A percentile compares a stretch with the other conserved stretches of the same genome.
These are phyloP conservation scores for Lecanicillium sp. DNA, from an alignment of 2,329 filamentous ascomycete species.

Conservation along the genomic window DNA sequence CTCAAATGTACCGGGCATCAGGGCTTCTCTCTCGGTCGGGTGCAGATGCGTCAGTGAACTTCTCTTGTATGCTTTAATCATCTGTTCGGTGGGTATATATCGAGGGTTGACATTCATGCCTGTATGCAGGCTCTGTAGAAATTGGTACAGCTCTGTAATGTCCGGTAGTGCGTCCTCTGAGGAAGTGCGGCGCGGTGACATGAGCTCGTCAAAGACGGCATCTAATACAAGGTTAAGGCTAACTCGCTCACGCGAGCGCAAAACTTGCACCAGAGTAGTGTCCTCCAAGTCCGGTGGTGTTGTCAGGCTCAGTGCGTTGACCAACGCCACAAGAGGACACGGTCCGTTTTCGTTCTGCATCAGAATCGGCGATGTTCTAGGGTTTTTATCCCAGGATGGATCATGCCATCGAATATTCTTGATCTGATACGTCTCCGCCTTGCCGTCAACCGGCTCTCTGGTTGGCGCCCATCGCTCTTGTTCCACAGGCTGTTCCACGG, in stretches of 20 bases:
- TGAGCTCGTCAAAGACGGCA: constrained; percentile 87
- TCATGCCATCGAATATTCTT: constrained; percentile 88
- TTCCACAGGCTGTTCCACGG: constrained; percentile 16
- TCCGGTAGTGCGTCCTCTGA: constrained; percentile 65
- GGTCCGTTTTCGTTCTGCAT: constrained; percentile 93
- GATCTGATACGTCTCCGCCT: constrained; percentile 79
- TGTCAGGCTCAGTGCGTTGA: constrained; percentile 84
- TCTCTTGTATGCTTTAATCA: constrained; percentile 38
- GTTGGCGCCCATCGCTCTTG: constrained; percentile 29
- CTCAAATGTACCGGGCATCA: constrained; percentile 69
- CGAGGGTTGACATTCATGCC: constrained; percentile 98
- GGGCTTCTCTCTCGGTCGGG: constrained; percentile 38
- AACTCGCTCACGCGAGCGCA: constrained; percentile 77
- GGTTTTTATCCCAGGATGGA: constrained; percentile 45
- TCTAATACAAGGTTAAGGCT: constrained; percentile 80
- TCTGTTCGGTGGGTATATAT: constrained; percentile 56
- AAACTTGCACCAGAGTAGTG: constrained; percentile 68
- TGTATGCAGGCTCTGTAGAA: constrained; percentile 81
- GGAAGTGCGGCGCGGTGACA: constrained; percentile 63
- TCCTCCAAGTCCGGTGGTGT: constrained; percentile 56
- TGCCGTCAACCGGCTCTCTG: constrained; percentile 34
- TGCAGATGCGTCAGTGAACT: constrained; percentile 46
- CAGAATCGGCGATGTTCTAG: constrained; percentile 76
- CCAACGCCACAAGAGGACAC: constrained; percentile 84
- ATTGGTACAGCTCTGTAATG: constrained; percentile 78